Evolutionary conservation across 2,329 filamentous ascomycete species (phyloP), one percentile per base, ranked within the genome.

Genomic region (Diaporthe humulicola): DNA sequence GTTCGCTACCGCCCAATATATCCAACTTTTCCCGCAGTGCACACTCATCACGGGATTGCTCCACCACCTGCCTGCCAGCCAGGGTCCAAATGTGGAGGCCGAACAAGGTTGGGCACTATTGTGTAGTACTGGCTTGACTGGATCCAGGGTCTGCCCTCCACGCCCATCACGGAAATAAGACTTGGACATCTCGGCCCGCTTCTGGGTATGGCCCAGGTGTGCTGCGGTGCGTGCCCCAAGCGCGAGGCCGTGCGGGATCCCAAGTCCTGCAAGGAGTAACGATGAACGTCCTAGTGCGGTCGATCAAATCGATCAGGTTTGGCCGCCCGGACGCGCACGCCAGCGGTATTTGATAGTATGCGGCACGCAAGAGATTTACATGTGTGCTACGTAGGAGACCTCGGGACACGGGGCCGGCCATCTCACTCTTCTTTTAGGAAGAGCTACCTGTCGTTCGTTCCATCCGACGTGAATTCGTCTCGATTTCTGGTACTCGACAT

Each of bases 241-340:
- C 64, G 64, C 3, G 25, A n/a, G 22, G 8, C 61, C 61, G 61
- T 67, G 61, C 64, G 30, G 22, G 15, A 52, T 67, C 64, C 14
- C 30, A 33, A 28, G 9, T 28, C 64, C 30, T 52, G 22, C 45
- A 67, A 52, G 64, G 64, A 50, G 45, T 19, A 67, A 28, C 64
- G 64, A 52, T 67, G 64, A 38, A 38, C 64, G 30, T 38, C 15
- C 2, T 28, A 40, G 64, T 52, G 22, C 15, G 15, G 64, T 19
- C 30, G 64, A 67, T 52, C 64, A 38, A 38, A 38, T 67, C 19
- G 28, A 36, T 38, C 45, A 52, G 64, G 64, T 28, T 52, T 38
- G 45, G 45, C 22, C 45, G 64, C 22, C 12, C 12, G 30, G 58
- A 64, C 38, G 58, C n/a, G 38, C 38, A 64, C 30, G n/a, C 36